Conservation (phyloP, 1,284 basidiomycete genomes). For the Lignosus rhinocerotis region DNA sequence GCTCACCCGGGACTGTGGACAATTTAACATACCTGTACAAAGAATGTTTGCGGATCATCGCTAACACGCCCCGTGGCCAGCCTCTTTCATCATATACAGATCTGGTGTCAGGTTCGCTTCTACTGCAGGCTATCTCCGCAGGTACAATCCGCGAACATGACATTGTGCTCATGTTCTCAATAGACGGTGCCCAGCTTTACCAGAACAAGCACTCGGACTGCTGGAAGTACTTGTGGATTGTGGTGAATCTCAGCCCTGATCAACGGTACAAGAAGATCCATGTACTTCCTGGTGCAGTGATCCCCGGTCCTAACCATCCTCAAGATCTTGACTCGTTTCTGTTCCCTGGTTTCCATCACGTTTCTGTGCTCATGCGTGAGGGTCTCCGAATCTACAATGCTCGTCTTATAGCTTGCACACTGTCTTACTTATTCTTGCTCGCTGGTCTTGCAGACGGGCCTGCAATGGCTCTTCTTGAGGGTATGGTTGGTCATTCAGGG, state of each 20-base stretch:
- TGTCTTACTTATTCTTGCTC: constrained; percentile 19
- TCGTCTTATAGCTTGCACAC: not conserved
- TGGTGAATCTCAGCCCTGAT: not conserved
- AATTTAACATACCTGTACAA: not conserved
- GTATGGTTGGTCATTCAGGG: constrained; percentile 38
- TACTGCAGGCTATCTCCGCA: not conserved
- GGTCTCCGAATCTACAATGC: constrained; percentile 27
- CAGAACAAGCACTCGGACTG: constrained; percentile 28
- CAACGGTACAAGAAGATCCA: constrained; percentile 12
- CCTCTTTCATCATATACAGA: not conserved
- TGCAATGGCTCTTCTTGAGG: constrained; percentile 32
- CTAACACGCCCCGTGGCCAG: not conserved
- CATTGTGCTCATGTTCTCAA: constrained; percentile 27
- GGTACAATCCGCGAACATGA: constrained; percentile 8
- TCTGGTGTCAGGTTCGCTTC: not conserved
- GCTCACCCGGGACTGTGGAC: not conserved
- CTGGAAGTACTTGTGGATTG: constrained; percentile 23
- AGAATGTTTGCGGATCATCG: not conserved
- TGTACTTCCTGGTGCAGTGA: constrained; percentile 27
- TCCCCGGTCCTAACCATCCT: constrained; percentile 30
- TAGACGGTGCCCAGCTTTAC: constrained; percentile 36
- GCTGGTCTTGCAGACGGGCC: constrained; percentile 24
- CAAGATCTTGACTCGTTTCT: constrained; percentile 30
- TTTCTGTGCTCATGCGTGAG: constrained; percentile 22
- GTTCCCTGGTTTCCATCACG: constrained; percentile 24